A percentile compares a stretch with the other conserved stretches of the same genome.
These are phyloP conservation scores for Kwoniella shivajii DNA, from an alignment of 1,284 basidiomycete genomes.

Conservation along the genomic window DNA sequence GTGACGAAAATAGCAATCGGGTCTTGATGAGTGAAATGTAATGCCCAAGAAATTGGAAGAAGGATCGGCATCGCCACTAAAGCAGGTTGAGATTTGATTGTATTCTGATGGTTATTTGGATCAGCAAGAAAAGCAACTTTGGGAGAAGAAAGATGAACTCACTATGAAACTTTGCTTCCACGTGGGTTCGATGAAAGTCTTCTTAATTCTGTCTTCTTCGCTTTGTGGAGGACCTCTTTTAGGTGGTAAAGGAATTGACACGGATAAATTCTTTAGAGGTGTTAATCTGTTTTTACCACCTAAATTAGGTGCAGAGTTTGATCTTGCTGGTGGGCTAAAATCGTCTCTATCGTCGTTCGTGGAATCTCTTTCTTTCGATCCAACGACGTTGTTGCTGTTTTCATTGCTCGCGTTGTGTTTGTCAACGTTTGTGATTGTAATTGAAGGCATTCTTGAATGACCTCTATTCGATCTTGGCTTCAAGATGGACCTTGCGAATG, in stretches of 20 bases:
- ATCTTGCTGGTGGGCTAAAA: constrained; percentile 2
- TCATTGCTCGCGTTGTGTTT: not conserved
- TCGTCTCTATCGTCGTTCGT: not conserved
- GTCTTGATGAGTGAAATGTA: constrained; percentile 64
- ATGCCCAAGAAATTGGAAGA: constrained; percentile 67
- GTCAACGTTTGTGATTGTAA: constrained; percentile 14
- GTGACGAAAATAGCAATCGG: constrained; percentile 69
- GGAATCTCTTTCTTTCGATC: not conserved
- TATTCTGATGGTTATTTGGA: constrained; percentile 30
- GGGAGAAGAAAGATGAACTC: not conserved
- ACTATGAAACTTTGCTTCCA: constrained; percentile 25
- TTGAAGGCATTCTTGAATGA: constrained; percentile 17
- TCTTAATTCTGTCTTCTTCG: constrained; percentile 15
- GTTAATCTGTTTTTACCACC: constrained; percentile 5
- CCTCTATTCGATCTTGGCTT: constrained; percentile 19
- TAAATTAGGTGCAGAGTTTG: constrained; percentile 3
- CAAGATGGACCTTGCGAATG: constrained; percentile 17
- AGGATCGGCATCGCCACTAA: constrained; percentile 54
- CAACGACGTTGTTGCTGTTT: not conserved
- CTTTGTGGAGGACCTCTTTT: constrained; percentile 18
- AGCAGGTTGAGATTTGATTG: constrained; percentile 35
- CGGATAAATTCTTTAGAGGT: constrained; percentile 17
- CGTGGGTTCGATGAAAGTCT: constrained; percentile 17
- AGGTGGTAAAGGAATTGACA: constrained; percentile 21
- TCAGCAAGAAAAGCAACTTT: not conserved